Percentiles rank a stretch among this genome's conserved stretches.
These are phyloP conservation scores for Trichocladium uniseriatum DNA, from an alignment of 495 filamentous ascomycete genomes.

Conservation along the genomic window DNA sequence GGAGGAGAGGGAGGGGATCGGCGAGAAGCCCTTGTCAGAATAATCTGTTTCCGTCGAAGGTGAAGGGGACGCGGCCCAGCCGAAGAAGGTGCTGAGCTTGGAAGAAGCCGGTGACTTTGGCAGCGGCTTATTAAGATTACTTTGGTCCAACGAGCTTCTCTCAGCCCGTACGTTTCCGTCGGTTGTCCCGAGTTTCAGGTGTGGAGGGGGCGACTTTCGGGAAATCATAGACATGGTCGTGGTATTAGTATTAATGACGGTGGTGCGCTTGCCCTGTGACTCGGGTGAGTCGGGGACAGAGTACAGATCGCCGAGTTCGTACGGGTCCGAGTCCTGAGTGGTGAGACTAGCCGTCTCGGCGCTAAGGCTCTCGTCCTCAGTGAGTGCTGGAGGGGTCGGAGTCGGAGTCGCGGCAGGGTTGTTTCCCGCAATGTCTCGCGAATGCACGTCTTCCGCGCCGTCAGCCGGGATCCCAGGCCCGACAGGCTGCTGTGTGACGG, in stretches of 20 bases:
- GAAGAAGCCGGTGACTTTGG: conserved; percentile 46
- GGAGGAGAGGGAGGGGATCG: conserved; percentile 38
- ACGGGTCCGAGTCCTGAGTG: conserved; percentile 23
- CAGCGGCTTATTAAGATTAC: conserved; percentile 40
- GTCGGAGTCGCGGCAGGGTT: conserved; percentile 34
- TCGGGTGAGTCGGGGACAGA: conserved; percentile 16
- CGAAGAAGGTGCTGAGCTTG: conserved; percentile 44
- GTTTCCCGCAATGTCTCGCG: conserved; percentile 27
- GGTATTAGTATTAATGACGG: conserved; percentile 26
- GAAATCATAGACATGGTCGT: conserved; percentile 36
- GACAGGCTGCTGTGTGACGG: conserved; percentile 12
- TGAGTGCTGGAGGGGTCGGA: conserved; percentile 14
- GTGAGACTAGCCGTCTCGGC: conserved; percentile 26
- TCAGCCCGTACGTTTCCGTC: conserved; percentile 23
- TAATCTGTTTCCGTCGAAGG: conserved; percentile 31
- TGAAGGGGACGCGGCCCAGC: conserved; percentile 42
- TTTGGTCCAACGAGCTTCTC: conserved; percentile 10
- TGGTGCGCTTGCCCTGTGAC: conserved; percentile 15
- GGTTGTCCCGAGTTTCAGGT: conserved; percentile 33
- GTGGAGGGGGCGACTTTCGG: conserved; percentile 41
- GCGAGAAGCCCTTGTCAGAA: conserved; percentile 43
- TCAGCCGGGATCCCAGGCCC: conserved; percentile 13
- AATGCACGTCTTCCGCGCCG: conserved; percentile 26
- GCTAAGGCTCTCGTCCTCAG: conserved; percentile 30
- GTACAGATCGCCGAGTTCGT: conserved; percentile 28